A percentile compares a stretch with the other conserved stretches of the same genome.
Conservation (phyloP, 305 asterid species). For the Fraxinus greggii region DNA sequence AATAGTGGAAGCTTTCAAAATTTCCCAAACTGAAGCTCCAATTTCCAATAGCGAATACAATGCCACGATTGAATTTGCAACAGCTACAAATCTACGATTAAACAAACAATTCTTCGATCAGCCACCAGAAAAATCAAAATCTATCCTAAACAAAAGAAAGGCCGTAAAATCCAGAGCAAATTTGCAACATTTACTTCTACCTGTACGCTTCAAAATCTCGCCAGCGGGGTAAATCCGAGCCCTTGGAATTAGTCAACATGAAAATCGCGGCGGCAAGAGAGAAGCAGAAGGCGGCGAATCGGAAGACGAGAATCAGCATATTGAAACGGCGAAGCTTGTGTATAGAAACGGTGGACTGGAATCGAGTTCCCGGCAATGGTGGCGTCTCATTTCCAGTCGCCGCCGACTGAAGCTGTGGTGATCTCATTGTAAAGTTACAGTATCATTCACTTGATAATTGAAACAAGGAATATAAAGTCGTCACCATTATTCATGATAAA, state of each 20-base stretch:
- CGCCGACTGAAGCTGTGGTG: conserved; percentile 38
- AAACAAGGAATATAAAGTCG: background rate
- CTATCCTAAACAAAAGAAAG: background rate
- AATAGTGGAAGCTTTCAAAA: conserved; percentile 37
- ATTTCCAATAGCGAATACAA: conserved; percentile 47
- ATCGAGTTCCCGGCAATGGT: conserved; percentile 43
- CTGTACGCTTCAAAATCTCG: conserved; percentile 40
- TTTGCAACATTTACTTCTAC: background rate
- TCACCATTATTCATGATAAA: background rate
- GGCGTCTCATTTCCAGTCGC: conserved; percentile 31
- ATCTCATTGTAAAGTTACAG: conserved; percentile 23
- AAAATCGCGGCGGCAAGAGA: conserved; percentile 46
- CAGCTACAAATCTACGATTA: conserved; percentile 35
- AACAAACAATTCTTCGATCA: background rate
- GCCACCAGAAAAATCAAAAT: background rate
- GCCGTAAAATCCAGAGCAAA: background rate
- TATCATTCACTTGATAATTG: background rate
- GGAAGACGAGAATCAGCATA: conserved; percentile 33
- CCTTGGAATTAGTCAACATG: conserved; percentile 41
- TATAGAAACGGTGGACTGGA: conserved; percentile 42
- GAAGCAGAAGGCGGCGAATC: conserved; percentile 48
- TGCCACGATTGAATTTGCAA: conserved; percentile 46
- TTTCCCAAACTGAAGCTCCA: conserved; percentile 50
- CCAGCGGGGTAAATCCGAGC: conserved; percentile 36
- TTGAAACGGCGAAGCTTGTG: conserved; percentile 50